These are phyloP conservation scores for Nigrograna mackinnonii DNA, from an alignment of 2,329 filamentous ascomycete genomes.

Conservation along the genomic window DNA sequence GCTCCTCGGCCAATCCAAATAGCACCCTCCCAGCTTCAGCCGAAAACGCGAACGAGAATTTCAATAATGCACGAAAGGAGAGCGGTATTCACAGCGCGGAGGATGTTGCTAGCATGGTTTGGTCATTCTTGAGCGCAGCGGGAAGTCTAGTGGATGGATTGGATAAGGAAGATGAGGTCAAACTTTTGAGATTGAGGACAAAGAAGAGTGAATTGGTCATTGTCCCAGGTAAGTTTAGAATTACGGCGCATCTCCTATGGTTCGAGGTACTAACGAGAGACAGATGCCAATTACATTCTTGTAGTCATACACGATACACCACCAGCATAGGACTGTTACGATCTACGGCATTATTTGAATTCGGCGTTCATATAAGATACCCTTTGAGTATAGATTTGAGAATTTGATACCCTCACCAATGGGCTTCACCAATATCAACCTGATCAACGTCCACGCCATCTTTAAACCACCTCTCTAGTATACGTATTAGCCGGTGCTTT, in stretches of 20 bases:
- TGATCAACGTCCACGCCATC: slow-evolving; percentile 70
- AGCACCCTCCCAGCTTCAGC: slow-evolving; percentile 38
- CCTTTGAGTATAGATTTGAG: slow-evolving; percentile 7
- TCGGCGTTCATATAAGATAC: slow-evolving; percentile 20
- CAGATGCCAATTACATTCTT: slow-evolving; percentile 74
- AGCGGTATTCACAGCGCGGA: slow-evolving; percentile 64
- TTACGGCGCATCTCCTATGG: background rate
- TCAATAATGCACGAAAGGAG: slow-evolving; percentile 39
- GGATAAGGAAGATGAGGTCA: slow-evolving; percentile 78
- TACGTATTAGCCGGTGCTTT: slow-evolving; percentile 8
- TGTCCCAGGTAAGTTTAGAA: slow-evolving; percentile 59
- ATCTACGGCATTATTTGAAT: too few relatives aligned
- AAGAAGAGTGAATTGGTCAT: slow-evolving; percentile 85
- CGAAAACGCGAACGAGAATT: slow-evolving; percentile 33
- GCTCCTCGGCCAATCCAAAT: slow-evolving; percentile 54
- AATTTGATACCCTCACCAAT: slow-evolving; percentile 55
- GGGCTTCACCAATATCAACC: slow-evolving; percentile 67
- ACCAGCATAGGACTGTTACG: slow-evolving; percentile 59
- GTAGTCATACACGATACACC: slow-evolving; percentile 84
- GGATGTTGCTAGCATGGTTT: slow-evolving; percentile 76
- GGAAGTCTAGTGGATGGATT: slow-evolving; percentile 72
- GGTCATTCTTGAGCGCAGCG: slow-evolving; percentile 72
- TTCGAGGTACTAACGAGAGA: slow-evolving; percentile 14
- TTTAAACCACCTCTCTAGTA: slow-evolving; percentile 67
- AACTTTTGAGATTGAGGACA: slow-evolving; percentile 75